Conservation (phyloP, 768 basidiomycete species). For the Lyophyllum shimeji region DNA sequence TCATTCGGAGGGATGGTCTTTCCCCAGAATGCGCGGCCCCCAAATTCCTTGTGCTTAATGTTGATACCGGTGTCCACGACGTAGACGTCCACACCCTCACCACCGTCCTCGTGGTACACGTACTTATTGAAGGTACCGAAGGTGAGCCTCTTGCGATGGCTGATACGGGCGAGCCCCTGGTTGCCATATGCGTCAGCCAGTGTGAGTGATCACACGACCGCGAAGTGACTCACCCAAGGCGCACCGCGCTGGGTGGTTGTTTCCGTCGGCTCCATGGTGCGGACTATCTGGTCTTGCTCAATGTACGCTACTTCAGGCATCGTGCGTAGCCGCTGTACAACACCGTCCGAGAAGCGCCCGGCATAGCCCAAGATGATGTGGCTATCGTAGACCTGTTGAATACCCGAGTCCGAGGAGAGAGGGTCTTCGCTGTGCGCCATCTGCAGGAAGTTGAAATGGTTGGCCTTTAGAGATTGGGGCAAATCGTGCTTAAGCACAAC, state of each 20-base stretch:
- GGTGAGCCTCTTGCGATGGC: slow-evolving; percentile 74
- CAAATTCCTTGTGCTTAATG: slow-evolving; percentile 79
- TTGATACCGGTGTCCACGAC: slow-evolving; percentile 91
- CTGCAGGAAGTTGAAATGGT: slow-evolving; percentile 80
- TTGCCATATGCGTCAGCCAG: slow-evolving; percentile 16
- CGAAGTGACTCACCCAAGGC: slow-evolving; percentile 69
- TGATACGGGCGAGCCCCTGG: slow-evolving; percentile 94
- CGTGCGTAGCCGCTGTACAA: slow-evolving; percentile 73
- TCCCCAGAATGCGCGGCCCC: slow-evolving; percentile 90
- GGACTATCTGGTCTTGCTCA: slow-evolving; percentile 94
- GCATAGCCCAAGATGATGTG: slow-evolving; percentile 72
- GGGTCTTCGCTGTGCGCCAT: slow-evolving; percentile 56
- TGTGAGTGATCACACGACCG: neutral
- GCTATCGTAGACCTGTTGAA: slow-evolving; percentile 76
- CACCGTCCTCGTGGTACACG: slow-evolving; percentile 66
- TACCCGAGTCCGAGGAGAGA: slow-evolving; percentile 49
- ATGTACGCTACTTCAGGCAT: slow-evolving; percentile 91
- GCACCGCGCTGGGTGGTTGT: slow-evolving; percentile 56
- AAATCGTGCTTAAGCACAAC: slow-evolving; percentile 81
- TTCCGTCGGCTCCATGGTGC: slow-evolving; percentile 57
- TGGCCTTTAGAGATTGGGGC: slow-evolving; percentile 54
- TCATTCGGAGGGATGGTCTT: slow-evolving; percentile 87
- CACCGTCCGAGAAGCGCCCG: slow-evolving; percentile 69
- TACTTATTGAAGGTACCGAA: slow-evolving; percentile 88
- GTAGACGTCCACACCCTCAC: slow-evolving; percentile 92